phyloP scores from a whole-genome alignment of 768 basidiomycete species.

The Amanita pallidorosea region DNA sequence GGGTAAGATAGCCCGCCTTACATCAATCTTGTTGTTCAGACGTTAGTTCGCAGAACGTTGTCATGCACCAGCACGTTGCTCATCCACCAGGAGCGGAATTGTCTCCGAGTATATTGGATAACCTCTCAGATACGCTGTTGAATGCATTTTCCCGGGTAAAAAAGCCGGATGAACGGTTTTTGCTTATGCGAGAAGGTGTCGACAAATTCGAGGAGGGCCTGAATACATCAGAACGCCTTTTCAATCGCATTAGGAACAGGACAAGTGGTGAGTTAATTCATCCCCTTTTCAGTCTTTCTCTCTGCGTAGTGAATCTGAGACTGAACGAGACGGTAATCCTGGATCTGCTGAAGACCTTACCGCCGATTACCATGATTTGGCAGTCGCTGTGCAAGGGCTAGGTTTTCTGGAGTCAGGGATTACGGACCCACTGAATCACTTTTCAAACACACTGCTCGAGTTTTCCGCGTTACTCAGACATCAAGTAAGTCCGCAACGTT shows the following conservation, averaged over 20 bases:
- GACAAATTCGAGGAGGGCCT: conserved; percentile 98
- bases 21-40: conserved; percentile 4
- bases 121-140: conserved; percentile 88
- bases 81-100: conserved; percentile 85
- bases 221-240: conserved; percentile 67
- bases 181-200: conserved; percentile 82
- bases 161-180: conserved; percentile 94
- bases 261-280: conserved; percentile 67
- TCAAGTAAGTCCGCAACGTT: conserved; percentile 36
- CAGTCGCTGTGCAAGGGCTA: conserved; percentile 91
- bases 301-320: conserved; percentile 51
- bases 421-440: conserved; percentile 94
- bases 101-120: conserved; percentile 78
- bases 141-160: conserved; percentile 94
- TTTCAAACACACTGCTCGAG: conserved; percentile 91
- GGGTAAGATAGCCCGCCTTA: conserved; percentile 45
- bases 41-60: conserved; percentile 57
- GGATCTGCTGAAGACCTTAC: conserved; percentile 89
- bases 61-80: conserved; percentile 94
- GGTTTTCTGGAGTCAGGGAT: conserved; percentile 98
- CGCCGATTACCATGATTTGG: conserved; percentile 94
- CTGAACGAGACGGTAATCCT: conserved; percentile 75
- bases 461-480: conserved; percentile 87
- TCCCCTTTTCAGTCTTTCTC: conserved; percentile 12
- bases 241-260: conserved; percentile 65